Evolutionary conservation across 2,329 filamentous ascomycete species (phyloP).

Genomic region (Nothopassalora personata): DNA sequence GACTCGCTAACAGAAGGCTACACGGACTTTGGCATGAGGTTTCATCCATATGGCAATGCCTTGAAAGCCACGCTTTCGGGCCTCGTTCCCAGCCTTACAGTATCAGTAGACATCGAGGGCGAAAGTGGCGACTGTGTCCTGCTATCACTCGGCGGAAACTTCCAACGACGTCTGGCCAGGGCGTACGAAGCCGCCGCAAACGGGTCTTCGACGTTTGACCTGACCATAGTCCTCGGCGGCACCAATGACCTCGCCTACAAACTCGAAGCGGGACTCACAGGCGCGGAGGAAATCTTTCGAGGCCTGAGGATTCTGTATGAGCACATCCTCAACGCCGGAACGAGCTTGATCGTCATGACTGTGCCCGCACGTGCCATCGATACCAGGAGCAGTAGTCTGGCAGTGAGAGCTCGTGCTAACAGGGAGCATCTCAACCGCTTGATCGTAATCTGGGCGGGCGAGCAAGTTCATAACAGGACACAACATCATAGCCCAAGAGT

Average conservation of each 20-base stretch:
- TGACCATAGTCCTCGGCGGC: background rate
- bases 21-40: background rate
- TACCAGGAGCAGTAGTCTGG: background rate
- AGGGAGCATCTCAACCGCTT: background rate
- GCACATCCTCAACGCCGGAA: background rate
- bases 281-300: background rate
- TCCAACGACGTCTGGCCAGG: background rate
- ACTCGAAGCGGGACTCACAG: background rate
- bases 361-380: background rate
- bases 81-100: background rate
- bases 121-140: conserved; percentile 1
- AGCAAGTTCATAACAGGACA: background rate
- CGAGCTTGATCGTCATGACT: conserved; percentile 1
- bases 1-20: conserved; percentile 3
- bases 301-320: background rate
- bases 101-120: background rate
- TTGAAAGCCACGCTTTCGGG: background rate
- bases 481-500: background rate
- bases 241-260: conserved; percentile 1
- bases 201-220: background rate
- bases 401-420: background rate
- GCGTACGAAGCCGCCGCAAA: background rate
- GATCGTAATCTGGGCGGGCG: background rate
- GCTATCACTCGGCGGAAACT: background rate
- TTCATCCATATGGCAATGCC: background rate